A percentile compares a stretch with the other conserved stretches of the same genome.
Evolutionary conservation across 2,329 filamentous ascomycete species (phyloP).

Genomic region (Intubia oerlemansii): DNA sequence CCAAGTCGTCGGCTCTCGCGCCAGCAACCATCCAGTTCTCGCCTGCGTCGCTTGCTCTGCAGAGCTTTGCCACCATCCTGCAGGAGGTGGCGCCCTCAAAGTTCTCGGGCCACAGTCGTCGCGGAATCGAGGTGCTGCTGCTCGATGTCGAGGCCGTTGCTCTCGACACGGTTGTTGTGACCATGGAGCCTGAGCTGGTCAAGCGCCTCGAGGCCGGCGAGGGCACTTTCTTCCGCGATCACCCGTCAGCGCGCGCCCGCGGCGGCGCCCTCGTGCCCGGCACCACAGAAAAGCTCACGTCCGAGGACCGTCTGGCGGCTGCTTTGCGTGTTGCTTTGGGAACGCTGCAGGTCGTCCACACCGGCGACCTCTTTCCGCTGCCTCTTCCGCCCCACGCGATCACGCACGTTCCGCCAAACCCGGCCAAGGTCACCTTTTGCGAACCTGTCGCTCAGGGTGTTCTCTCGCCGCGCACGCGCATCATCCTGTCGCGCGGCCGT

Average conservation of each 20-base stretch:
- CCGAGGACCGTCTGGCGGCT: slow-evolving; percentile 36
- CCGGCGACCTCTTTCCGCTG: slow-evolving; percentile 58
- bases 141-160: slow-evolving; percentile 62
- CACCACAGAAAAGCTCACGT: slow-evolving; percentile 11
- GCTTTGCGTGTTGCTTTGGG: slow-evolving; percentile 57
- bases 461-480: slow-evolving; percentile 54
- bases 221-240: slow-evolving; percentile 54
- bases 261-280: slow-evolving; percentile 10
- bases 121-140: slow-evolving; percentile 65
- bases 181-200: slow-evolving; percentile 60
- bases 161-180: slow-evolving; percentile 73
- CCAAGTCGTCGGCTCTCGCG: slow-evolving; percentile 39
- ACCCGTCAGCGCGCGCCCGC: slow-evolving; percentile 17
- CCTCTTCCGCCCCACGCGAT: slow-evolving; percentile 69
- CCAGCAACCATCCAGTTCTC: slow-evolving; percentile 66
- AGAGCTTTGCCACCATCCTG: slow-evolving; percentile 55
- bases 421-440: slow-evolving; percentile 77
- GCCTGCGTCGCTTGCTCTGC: slow-evolving; percentile 48
- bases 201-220: slow-evolving; percentile 66
- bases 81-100: slow-evolving; percentile 58
- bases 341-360: slow-evolving; percentile 56
- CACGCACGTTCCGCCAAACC: slow-evolving; percentile 64
- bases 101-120: slow-evolving; percentile 47
- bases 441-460: slow-evolving; percentile 85
- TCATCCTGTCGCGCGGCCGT: slow-evolving; percentile 52